Conservation (phyloP, 1,284 basidiomycete species). For the Cutaneotrichosporon sp. region DNA sequence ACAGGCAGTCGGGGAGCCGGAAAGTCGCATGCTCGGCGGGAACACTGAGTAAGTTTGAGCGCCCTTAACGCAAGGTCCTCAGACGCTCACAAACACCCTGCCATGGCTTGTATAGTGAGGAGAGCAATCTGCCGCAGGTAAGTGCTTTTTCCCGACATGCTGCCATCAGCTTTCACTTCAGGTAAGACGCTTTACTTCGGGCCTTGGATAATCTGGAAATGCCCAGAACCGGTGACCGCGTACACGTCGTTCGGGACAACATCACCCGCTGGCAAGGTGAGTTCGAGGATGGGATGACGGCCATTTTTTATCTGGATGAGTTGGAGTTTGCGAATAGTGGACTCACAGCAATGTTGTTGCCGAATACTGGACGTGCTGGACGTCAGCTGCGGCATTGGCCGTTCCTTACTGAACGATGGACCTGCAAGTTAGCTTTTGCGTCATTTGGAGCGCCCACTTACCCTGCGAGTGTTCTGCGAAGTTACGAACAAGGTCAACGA, state of each 20-base stretch:
- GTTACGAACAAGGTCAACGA: too few species aligned
- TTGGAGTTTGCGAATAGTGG: too few species aligned
- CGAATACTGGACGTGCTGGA: slow-evolving; percentile 82
- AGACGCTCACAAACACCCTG: slow-evolving; percentile 72
- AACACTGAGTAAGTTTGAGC: slow-evolving; percentile 52
- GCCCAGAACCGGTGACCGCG: slow-evolving; percentile 61
- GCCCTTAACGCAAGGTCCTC: not conserved
- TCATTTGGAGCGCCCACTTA: too few species aligned
- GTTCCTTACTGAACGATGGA: slow-evolving; percentile 2
- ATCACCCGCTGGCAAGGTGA: slow-evolving; percentile 60
- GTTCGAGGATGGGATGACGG: slow-evolving; percentile 78
- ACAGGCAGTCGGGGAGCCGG: slow-evolving; percentile 71
- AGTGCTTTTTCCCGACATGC: slow-evolving; percentile 91
- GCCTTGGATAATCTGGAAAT: slow-evolving; percentile 83
- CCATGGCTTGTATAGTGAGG: slow-evolving; percentile 76
- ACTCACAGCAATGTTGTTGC: slow-evolving; percentile 63
- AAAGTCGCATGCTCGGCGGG: slow-evolving; percentile 87
- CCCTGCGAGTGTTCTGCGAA: too few species aligned
- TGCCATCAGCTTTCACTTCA: slow-evolving; percentile 35
- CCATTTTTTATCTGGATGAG: slow-evolving; percentile 62
- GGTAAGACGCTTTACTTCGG: slow-evolving; percentile 62
- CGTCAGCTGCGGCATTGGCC: not conserved
- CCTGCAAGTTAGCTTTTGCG: too few species aligned
- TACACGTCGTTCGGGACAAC: slow-evolving; percentile 76
- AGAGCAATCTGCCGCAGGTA: slow-evolving; percentile 83